Conservation (phyloP, 208 protist species). For the Trypanosoma cruzi region DNA sequence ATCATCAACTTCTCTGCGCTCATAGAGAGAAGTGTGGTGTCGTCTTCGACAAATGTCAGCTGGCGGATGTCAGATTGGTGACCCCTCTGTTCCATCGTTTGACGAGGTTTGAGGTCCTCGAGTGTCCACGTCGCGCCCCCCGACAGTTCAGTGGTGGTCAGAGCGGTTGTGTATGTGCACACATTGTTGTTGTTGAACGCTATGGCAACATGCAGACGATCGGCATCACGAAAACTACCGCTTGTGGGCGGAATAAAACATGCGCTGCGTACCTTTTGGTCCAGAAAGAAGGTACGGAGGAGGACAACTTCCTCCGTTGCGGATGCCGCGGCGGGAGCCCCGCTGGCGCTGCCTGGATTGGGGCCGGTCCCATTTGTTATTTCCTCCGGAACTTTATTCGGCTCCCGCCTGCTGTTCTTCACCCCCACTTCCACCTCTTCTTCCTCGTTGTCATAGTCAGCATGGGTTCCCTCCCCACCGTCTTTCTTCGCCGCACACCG, state of each 20-base stretch:
- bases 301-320: constrained; percentile 70
- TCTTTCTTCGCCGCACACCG: constrained; percentile 37
- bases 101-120: constrained; percentile 59
- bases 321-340: constrained; percentile 24
- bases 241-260: constrained; percentile 61
- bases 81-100: constrained; percentile 56
- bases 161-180: constrained; percentile 65
- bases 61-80: constrained; percentile 80
- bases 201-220: constrained; percentile 76
- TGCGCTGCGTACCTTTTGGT: constrained; percentile 78
- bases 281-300: constrained; percentile 84
- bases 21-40: constrained; percentile 77
- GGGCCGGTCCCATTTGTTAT: constrained; percentile 8
- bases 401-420: constrained; percentile 18
- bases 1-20: constrained; percentile 83
- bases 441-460: constrained; percentile 26
- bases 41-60: constrained; percentile 80
- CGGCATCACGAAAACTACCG: constrained; percentile 31
- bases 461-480: constrained; percentile 19
- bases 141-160: constrained; percentile 62
- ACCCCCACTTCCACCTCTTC: neutral
- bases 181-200: constrained; percentile 87
- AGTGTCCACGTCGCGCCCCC: constrained; percentile 63
- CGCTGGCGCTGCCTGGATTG: neutral
- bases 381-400: constrained; percentile 23